phyloP scores from a whole-genome alignment of 257 asterid genomes.

The Ilex asprella region DNA sequence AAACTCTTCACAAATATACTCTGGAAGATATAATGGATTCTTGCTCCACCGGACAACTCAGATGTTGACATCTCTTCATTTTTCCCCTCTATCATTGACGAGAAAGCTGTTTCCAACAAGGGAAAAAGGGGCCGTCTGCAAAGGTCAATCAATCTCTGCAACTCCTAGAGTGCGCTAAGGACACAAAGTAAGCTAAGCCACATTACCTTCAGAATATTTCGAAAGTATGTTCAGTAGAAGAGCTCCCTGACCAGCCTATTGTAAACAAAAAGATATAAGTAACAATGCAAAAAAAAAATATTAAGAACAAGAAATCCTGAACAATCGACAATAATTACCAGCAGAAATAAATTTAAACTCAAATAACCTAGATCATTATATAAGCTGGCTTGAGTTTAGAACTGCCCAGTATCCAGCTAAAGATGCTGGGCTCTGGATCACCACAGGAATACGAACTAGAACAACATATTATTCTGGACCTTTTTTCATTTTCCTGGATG shows the following conservation, averaged over 20 bases:
- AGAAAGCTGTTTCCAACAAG: slow-evolving; percentile 53
- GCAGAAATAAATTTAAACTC: background rate
- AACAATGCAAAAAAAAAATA: background rate
- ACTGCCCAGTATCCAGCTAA: background rate
- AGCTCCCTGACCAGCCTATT: slow-evolving; percentile 93
- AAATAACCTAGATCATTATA: background rate
- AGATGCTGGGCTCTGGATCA: background rate
- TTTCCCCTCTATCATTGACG: slow-evolving; percentile 90
- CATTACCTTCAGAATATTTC: slow-evolving; percentile 78
- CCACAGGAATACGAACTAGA: no score
- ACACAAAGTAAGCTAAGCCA: slow-evolving; percentile 6
- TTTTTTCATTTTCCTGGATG: no score
- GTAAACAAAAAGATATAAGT: slow-evolving; percentile 9
- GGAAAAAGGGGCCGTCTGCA: background rate
- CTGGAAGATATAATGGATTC: slow-evolving; percentile 95
- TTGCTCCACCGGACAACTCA: slow-evolving; percentile 96
- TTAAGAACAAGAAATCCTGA: background rate
- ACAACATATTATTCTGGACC: no score
- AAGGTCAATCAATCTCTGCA: background rate
- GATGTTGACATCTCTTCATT: slow-evolving; percentile 87
- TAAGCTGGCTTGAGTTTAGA: background rate
- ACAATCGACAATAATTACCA: background rate
- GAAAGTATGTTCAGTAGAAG: slow-evolving; percentile 81
- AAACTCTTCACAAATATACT: slow-evolving; percentile 76
- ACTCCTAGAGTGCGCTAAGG: background rate